Evolutionary conservation across 129 eudicot species (phyloP).

Genomic region (Cynara cardunculus): DNA sequence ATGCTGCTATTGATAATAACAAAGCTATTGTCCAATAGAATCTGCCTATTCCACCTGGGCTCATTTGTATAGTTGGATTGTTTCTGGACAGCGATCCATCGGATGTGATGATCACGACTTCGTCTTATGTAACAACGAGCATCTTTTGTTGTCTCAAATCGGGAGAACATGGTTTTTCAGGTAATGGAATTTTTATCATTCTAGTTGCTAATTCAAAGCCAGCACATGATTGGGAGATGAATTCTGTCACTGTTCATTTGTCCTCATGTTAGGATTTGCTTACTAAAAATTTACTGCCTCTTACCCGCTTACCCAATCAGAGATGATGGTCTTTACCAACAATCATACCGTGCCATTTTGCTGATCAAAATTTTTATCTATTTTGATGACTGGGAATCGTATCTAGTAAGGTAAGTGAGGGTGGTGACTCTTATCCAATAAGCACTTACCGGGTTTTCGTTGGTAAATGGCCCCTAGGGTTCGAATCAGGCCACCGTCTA

Average conservation of each 20-base stretch:
- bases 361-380: too few relatives aligned
- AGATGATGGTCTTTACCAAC: too few relatives aligned
- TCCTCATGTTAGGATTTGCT: too few relatives aligned
- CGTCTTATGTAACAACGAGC: constrained; percentile 18
- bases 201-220: background rate
- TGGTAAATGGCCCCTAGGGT: background rate
- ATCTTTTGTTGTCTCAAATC: constrained; percentile 15
- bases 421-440: too few relatives aligned
- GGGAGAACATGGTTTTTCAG: background rate
- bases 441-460: background rate
- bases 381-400: too few relatives aligned
- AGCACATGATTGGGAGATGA: background rate
- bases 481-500: background rate
- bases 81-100: background rate
- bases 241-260: background rate
- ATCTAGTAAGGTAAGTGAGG: too few relatives aligned
- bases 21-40: constrained; percentile 16
- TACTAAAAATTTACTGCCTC: too few relatives aligned
- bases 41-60: background rate
- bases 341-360: too few relatives aligned
- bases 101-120: constrained; percentile 4
- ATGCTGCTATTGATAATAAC: constrained; percentile 17
- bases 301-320: too few relatives aligned
- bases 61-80: constrained; percentile 10
- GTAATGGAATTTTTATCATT: background rate